Percentiles rank a stretch among this genome's conserved stretches.
phyloP scores from a whole-genome alignment of 768 basidiomycete genomes.

The Stropharia rugosoannulata region DNA sequence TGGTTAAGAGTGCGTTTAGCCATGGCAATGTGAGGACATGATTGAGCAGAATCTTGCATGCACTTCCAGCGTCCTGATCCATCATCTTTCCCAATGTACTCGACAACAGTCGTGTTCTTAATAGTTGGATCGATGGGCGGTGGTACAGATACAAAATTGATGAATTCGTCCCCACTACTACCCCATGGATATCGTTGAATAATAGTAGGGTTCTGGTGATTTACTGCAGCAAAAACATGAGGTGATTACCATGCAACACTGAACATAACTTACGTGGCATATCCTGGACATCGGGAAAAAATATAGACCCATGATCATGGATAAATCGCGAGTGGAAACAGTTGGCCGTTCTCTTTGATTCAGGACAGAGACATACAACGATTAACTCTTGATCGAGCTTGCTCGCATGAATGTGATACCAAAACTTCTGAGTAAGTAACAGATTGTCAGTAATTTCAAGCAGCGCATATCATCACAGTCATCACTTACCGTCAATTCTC shows the following conservation, averaged over 20 bases:
- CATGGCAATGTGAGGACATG: conserved; percentile 4
- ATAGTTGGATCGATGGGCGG: neutral
- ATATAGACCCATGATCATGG: neutral
- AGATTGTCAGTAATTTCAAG: neutral
- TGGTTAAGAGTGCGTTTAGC: conserved; percentile 9
- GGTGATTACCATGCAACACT: too few relatives aligned
- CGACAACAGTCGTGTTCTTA: conserved; percentile 9
- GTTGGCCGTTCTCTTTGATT: neutral
- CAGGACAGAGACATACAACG: neutral
- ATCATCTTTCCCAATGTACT: conserved; percentile 8
- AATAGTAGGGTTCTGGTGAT: neutral
- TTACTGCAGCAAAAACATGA: too few relatives aligned
- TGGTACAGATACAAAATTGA: conserved; percentile 8
- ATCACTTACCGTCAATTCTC: neutral
- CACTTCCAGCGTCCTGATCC: conserved; percentile 12
- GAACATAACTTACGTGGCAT: neutral
- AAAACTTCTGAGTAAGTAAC: neutral
- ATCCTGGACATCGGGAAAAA: neutral
- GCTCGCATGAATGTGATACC: neutral
- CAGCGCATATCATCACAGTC: neutral
- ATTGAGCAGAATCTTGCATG: neutral
- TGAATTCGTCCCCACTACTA: neutral
- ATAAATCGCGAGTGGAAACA: conserved; percentile 1
- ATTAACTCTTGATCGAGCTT: neutral
- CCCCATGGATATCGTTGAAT: neutral